Conservation (phyloP, 208 protist genomes). For the Herpetomonas samuelpessoai region DNA sequence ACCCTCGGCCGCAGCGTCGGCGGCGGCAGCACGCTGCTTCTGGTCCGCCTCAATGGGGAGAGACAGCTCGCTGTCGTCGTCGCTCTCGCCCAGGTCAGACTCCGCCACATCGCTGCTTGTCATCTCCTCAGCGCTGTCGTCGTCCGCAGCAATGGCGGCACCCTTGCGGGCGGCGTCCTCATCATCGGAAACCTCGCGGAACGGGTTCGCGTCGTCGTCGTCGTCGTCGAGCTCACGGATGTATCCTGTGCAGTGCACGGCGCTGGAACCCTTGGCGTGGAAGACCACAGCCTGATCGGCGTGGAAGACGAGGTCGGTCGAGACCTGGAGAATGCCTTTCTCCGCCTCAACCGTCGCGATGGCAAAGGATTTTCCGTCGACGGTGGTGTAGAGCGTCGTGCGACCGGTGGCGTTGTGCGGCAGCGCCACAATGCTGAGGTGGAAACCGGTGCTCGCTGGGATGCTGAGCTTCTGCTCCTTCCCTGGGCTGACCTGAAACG, state of each 20-base stretch:
- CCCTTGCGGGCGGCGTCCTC: conserved; percentile 5
- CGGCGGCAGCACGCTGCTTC: conserved; percentile 20
- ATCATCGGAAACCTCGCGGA: conserved; percentile 16
- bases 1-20: conserved; percentile 32
- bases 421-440: conserved; percentile 70
- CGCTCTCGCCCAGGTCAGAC: conserved; percentile 21
- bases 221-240: conserved; percentile 61
- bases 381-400: conserved; percentile 71
- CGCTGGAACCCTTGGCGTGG: conserved; percentile 65
- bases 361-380: conserved; percentile 80
- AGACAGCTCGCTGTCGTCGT: conserved; percentile 22
- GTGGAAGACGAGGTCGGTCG: conserved; percentile 84
- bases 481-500: conserved; percentile 62
- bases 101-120: conserved; percentile 16
- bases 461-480: conserved; percentile 66
- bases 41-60: conserved; percentile 18
- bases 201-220: conserved; percentile 21
- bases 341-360: conserved; percentile 67
- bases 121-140: conserved; percentile 12
- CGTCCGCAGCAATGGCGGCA: conserved; percentile 7
- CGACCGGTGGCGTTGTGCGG: conserved; percentile 66
- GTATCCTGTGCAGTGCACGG: conserved; percentile 83
- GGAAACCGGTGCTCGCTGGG: conserved; percentile 51
- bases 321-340: conserved; percentile 53
- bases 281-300: conserved; percentile 70